Evolutionary conservation across 2,329 filamentous ascomycete species (phyloP), one percentile per base, ranked within the genome.

Genomic region (Stemphylium beticola): DNA sequence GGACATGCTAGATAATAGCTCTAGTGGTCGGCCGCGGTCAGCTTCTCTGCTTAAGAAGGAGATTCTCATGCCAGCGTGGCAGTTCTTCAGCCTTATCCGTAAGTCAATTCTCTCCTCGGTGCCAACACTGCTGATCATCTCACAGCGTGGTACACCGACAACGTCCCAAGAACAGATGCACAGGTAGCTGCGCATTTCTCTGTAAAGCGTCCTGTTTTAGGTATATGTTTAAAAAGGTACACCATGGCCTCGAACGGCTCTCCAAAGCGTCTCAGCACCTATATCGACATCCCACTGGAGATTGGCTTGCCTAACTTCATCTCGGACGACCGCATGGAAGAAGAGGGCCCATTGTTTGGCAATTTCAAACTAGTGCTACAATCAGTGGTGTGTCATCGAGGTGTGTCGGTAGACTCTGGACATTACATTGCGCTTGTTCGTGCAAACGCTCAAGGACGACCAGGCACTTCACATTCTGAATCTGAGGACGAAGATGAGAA

Each of bases 11-110:
- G 71, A 66, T 40, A 68, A 68, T 31, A 69, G 74, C 53, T 68
- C 67, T 39, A 43, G 60, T 61, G 65, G 62, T 54, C 65, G 65
- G 60, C 71, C 74, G 69, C 61, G 72, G 20, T 71, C 73, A 39
- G 64, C 67, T 34, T 81, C 78, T 31, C 74, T 82, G 44, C 75
- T 74, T 54, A 71, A 83, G 60, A 96, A 93, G 69, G 93, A 96
- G 66, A 90, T 98, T 12, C 88, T 93, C 54, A 96, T 98, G 80
- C 93, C 93, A 33, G 95, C 95, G 2, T 98, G 93, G 92, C 93
- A 97, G 68, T 96, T 98, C 70, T 98, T 97, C 77, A 92, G 90
- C 68, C 80, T 98, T 22, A 92, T 97, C 66, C 93, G 90, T 92
- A 79, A 77, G 89, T 82, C 14, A 2, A 15, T 4, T 10, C 10